Evolutionary conservation across 75 land plant genomes (phyloP), one percentile per base, ranked within the genome.

Genomic region (Picea sitchensis): DNA sequence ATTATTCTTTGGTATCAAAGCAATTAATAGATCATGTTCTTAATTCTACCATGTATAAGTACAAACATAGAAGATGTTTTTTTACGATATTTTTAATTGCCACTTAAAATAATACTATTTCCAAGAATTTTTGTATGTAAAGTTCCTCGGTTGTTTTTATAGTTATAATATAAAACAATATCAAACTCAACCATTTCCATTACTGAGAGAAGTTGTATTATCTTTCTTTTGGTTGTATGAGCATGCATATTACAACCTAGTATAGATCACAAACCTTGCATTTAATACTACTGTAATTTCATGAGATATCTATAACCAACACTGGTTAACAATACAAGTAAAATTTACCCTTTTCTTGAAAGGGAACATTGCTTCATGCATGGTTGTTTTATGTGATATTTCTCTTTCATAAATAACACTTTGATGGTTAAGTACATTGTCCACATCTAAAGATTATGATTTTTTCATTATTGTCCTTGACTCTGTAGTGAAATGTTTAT

Each of bases 321-420:
- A 97, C 82, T 84, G 99, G 59, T 98, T 95, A 75, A 95, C 99
- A 72, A 91, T 97, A 69, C 99, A 97, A 91, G 99, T 97, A 62
- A 44, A 31, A 4, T 34, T 62, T 26, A 1, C 34, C 38, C 20
- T 34, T 61, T 77, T 57, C n/a, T 36, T 30, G 26, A 14, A 34
- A 34, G 9, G 13, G 23, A 3, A 23, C 23, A 26, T 23, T 64
- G 65, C 26, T 64, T 7, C 14, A 23, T 30, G 65, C 65, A 30
- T 64, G 31, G 14, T 36, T 2, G 17, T 36, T 65, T 65, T 31
- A 14, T 32, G 32, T 32, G 31, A 23, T 23, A 7, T 65, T 32
- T 21, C 41, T 65, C 30, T 65, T 14, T 65, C 41, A 65, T 1
- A 65, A 65, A 65, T 13, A 14, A 15, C 23, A 14, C 14, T 31